phyloP scores from a whole-genome alignment of 768 basidiomycete species.

The Gloeopeniophorella convolvens region DNA sequence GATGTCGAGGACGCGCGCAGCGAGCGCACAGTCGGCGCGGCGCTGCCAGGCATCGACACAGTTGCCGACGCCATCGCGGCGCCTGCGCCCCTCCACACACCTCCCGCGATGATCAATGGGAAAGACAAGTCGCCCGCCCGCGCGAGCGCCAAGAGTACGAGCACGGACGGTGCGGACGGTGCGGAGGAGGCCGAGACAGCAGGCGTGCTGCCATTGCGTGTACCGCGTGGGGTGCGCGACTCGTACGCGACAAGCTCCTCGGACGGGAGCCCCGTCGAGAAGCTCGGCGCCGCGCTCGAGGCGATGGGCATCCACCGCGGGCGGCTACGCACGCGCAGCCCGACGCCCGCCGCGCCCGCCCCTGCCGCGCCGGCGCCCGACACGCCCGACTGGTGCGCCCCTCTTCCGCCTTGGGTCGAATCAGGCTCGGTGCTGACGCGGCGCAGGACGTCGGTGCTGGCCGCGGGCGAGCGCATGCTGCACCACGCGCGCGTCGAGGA shows the following conservation, averaged over 20 bases:
- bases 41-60: neutral
- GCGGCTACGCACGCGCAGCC: slow-evolving; percentile 46
- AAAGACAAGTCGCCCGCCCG: neutral
- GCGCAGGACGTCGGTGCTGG: slow-evolving; percentile 32
- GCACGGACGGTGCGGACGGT: neutral
- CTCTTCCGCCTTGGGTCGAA: neutral
- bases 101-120: too few species aligned
- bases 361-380: slow-evolving; percentile 20
- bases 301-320: slow-evolving; percentile 38
- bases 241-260: slow-evolving; percentile 40
- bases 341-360: slow-evolving; percentile 40
- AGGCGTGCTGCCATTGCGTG: slow-evolving; percentile 20
- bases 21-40: neutral
- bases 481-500: slow-evolving; percentile 51
- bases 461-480: slow-evolving; percentile 41
- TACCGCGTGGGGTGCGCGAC: slow-evolving; percentile 24
- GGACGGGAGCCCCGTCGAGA: slow-evolving; percentile 41
- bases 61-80: slow-evolving; percentile 9
- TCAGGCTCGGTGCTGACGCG: neutral
- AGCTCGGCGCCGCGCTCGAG: slow-evolving; percentile 30
- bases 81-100: too few species aligned
- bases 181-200: slow-evolving; percentile 4
- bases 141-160: slow-evolving; percentile 1
- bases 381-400: slow-evolving; percentile 39
- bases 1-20: slow-evolving; percentile 16